Evolutionary conservation across 306 rosid genomes (phyloP), one percentile per base, ranked within the genome.

Genomic region (Senna siamea): DNA sequence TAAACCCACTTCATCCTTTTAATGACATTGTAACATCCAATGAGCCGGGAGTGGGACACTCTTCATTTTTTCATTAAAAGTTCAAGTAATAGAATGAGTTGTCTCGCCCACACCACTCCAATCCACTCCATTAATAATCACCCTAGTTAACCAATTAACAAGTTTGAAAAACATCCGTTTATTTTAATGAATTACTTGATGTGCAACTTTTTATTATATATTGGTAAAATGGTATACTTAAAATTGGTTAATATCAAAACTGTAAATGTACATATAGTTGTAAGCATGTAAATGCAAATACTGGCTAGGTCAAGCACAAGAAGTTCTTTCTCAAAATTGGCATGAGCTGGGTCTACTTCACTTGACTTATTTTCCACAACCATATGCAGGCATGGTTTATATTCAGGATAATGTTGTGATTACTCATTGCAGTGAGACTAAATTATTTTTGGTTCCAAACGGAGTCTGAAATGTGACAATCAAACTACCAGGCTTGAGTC

Each of bases 381-480:
- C 66, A 17, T 43, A 19, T 70, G 51, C 38, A 48, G 20, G 1
- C 18, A 5, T 51, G 7, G 30, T 52, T 70, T 53, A 19, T 62
- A 43, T 43, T 32, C 18, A 32, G 40, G 48, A 51, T 12, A 68
- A 22, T 34, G 22, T 10, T 9, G 65, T 37, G 70, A 9, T 50
- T 52, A 5, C 9, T 5, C 9, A 62, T 69, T 70, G 14, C 51
- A 18, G 32, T 75, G 48, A 37, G 55, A 47, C 67, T 68, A 28
- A 12, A 46, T 51, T 66, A 37, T 5, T 59, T 58, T 67, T 59
- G 60, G 52, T 74, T 52, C 38, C 44, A 63, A 70, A 9, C 40
- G 41, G 70, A 66, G 9, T 53, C 76, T 50, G 71, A 71, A 70
- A 50, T 19, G 18, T 14, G 66, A 76, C 67, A 19, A 40, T 47